Evolutionary conservation across 108 stramenopile genomes (phyloP).

Genomic region (Cyclotella cryptica): DNA sequence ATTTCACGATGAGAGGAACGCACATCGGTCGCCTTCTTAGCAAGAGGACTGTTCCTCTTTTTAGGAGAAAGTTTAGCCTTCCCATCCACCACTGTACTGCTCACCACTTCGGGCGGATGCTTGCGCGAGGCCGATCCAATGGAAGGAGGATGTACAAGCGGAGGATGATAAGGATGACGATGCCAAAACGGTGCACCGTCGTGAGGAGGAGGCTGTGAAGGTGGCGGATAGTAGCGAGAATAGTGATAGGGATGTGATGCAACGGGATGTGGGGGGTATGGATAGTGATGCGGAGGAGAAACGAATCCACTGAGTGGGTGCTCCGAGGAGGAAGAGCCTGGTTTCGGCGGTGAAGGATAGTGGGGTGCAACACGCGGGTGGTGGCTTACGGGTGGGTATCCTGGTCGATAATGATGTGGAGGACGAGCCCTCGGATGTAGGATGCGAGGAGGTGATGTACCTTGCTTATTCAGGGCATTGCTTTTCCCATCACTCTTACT

Average conservation of each 20-base stretch:
- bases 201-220: conserved; percentile 1
- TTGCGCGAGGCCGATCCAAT: not conserved
- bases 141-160: not conserved
- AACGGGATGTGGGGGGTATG: not conserved
- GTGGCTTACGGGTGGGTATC: not conserved
- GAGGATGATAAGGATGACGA: not conserved
- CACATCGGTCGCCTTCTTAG: not conserved
- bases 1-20: not conserved
- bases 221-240: not conserved
- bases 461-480: not conserved
- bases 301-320: not conserved
- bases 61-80: not conserved
- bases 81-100: not conserved
- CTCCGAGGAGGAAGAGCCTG: not conserved
- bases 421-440: not conserved
- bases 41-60: not conserved
- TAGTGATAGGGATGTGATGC: not conserved
- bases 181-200: conserved; percentile 17
- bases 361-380: not conserved
- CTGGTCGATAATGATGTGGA: not conserved
- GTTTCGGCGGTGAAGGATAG: not conserved
- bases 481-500: too few relatives aligned
- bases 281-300: conserved; percentile 17
- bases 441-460: not conserved
- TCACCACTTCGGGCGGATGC: not conserved